These are phyloP conservation scores for Dipodascus albidus DNA, from an alignment of 805 yeast genomes.

Conservation along the genomic window DNA sequence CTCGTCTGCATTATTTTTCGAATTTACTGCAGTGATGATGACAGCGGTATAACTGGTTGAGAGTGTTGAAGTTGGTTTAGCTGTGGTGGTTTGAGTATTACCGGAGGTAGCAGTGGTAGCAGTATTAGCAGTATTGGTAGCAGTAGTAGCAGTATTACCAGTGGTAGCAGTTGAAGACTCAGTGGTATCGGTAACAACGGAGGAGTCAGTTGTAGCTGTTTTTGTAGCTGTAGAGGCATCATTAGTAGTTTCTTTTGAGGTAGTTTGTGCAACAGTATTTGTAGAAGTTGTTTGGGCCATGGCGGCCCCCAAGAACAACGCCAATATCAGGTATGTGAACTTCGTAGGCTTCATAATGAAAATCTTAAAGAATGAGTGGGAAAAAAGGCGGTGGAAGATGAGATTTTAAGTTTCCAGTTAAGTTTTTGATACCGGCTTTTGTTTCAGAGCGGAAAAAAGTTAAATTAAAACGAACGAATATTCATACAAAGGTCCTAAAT, in stretches of 20 bases:
- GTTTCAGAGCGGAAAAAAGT: neutral
- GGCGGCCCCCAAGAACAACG: neutral
- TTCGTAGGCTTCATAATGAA: neutral
- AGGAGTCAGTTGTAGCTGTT: neutral
- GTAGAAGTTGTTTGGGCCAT: neutral
- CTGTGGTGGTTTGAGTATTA: neutral
- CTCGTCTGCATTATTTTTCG: neutral
- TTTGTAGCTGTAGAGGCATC: neutral
- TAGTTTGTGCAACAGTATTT: no score
- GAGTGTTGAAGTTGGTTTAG: neutral
- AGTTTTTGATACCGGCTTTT: neutral
- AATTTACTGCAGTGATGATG: conserved; percentile 1
- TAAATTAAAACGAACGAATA: neutral
- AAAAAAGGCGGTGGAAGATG: no score
- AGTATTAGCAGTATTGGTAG: neutral
- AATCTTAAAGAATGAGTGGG: neutral
- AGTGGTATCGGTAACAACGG: neutral
- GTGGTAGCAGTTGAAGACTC: neutral
- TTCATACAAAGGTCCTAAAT: neutral
- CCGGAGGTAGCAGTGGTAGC: neutral
- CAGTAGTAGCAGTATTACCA: neutral
- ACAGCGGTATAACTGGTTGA: neutral
- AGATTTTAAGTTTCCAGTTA: no score
- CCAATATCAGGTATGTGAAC: neutral
- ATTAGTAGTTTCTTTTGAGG: neutral